Percentiles rank a stretch among this genome's conserved stretches.
These are phyloP conservation scores for Colletotrichum incanum DNA, from an alignment of 2,329 filamentous ascomycete species.

Conservation along the genomic window DNA sequence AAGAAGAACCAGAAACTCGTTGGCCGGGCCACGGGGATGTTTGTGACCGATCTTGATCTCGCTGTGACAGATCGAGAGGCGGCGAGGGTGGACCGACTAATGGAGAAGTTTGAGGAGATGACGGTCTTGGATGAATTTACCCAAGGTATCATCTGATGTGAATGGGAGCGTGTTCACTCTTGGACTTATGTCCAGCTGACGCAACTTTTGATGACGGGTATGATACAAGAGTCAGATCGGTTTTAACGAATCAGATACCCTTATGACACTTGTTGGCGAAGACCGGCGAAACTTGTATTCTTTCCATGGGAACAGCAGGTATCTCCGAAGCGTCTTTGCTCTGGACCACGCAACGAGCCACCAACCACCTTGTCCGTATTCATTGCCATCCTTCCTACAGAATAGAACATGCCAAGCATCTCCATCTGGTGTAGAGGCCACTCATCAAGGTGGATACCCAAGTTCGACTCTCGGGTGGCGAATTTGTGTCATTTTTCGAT, in stretches of 20 bases:
- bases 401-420: neutral
- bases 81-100: slow-evolving; percentile 53
- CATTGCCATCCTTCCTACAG: neutral
- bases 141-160: slow-evolving; percentile 19
- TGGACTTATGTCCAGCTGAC: neutral
- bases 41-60: slow-evolving; percentile 56
- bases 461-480: slow-evolving; percentile 16
- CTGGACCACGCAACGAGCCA: neutral
- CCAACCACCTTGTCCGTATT: too few relatives aligned
- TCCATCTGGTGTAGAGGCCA: slow-evolving; percentile 10
- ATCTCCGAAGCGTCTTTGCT: neutral
- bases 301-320: neutral
- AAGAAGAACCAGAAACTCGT: slow-evolving; percentile 45
- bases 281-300: neutral
- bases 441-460: slow-evolving; percentile 7
- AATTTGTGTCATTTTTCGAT: neutral
- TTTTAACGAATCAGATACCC: neutral
- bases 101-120: slow-evolving; percentile 51
- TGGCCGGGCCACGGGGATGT: slow-evolving; percentile 50
- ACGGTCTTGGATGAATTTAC: slow-evolving; percentile 38
- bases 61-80: slow-evolving; percentile 53
- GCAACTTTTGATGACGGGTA: neutral
- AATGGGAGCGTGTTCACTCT: too few relatives aligned
- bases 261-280: neutral
- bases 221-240: neutral